Conservation (phyloP, 179 eudicot species). For the Dionaea muscipula region DNA sequence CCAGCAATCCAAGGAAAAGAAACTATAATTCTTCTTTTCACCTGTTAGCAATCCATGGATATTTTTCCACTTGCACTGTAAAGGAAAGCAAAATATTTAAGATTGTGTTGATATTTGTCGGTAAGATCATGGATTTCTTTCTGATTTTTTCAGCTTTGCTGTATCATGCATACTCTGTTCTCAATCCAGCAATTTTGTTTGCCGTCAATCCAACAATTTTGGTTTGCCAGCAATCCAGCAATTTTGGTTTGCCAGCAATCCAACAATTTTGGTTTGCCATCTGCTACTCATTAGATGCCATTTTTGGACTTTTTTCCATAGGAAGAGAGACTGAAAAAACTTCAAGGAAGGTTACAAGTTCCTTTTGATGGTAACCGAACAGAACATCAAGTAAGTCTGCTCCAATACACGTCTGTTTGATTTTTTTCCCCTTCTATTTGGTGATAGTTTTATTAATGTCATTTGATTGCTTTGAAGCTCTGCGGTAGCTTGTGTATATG, state of each 20-base stretch:
- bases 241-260: too few species aligned
- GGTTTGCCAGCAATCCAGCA: too few species aligned
- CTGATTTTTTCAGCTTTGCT: too few species aligned
- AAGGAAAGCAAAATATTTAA: too few species aligned
- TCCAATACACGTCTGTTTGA: background rate
- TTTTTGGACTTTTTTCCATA: slow-evolving; percentile 13
- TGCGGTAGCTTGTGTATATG: too few species aligned
- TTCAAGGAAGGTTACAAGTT: slow-evolving; percentile 62
- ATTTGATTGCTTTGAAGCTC: background rate
- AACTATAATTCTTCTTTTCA: too few species aligned
- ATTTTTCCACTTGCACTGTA: too few species aligned
- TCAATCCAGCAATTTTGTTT: background rate
- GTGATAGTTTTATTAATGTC: too few species aligned
- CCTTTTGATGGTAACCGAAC: slow-evolving; percentile 72
- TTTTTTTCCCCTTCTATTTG: background rate
- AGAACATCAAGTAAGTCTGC: slow-evolving; percentile 70
- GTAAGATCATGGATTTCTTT: too few species aligned
- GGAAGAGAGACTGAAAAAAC: slow-evolving; percentile 78
- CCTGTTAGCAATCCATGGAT: too few species aligned
- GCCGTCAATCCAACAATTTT: background rate
- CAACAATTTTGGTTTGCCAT: too few species aligned
- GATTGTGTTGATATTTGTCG: too few species aligned
- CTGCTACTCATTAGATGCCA: slow-evolving; percentile 6
- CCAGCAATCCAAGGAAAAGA: background rate
- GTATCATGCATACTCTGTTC: background rate